Conservation (phyloP, 2,329 filamentous ascomycete species). For the Hirsutella thompsonii region DNA sequence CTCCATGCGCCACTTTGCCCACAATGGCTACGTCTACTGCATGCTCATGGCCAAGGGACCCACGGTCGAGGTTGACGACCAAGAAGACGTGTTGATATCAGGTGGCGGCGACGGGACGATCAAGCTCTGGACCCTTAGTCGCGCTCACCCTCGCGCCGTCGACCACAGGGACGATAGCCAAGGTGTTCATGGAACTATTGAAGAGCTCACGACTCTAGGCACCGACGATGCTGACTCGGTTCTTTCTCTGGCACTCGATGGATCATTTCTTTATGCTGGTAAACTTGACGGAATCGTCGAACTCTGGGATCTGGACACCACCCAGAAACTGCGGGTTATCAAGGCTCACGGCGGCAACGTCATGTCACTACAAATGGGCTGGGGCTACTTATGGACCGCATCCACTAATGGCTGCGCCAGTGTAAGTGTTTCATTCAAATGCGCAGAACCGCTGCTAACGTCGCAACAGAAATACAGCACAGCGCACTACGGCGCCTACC, state of each 20-base stretch:
- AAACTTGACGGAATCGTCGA: constrained; percentile 81
- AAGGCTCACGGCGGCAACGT: constrained; percentile 71
- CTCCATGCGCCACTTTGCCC: constrained; percentile 77
- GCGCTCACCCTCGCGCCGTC: constrained; percentile 9
- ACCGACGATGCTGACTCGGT: constrained; percentile 50
- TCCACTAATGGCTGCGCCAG: constrained; percentile 81
- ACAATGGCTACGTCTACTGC: constrained; percentile 92
- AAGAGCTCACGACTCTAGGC: constrained; percentile 55
- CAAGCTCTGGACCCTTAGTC: constrained; percentile 71
- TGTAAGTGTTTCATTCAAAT: constrained; percentile 33
- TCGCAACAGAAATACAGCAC: constrained; percentile 48
- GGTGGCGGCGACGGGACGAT: constrained; percentile 90
- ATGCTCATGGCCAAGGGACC: constrained; percentile 75
- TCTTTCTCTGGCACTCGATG: constrained; percentile 73
- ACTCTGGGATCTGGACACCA: constrained; percentile 92
- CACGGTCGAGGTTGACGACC: constrained; percentile 51
- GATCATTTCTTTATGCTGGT: constrained; percentile 85
- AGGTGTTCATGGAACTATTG: constrained; percentile 35
- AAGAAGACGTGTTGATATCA: constrained; percentile 75
- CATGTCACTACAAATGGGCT: constrained; percentile 74
- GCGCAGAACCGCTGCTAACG: background rate
- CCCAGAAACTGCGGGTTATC: constrained; percentile 78
- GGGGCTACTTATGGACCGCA: constrained; percentile 75
- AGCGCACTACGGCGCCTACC: constrained; percentile 47
- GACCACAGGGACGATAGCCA: constrained; percentile 23